Conservation (phyloP, 2,329 filamentous ascomycete species). For the Exophiala lecanii-corni region DNA sequence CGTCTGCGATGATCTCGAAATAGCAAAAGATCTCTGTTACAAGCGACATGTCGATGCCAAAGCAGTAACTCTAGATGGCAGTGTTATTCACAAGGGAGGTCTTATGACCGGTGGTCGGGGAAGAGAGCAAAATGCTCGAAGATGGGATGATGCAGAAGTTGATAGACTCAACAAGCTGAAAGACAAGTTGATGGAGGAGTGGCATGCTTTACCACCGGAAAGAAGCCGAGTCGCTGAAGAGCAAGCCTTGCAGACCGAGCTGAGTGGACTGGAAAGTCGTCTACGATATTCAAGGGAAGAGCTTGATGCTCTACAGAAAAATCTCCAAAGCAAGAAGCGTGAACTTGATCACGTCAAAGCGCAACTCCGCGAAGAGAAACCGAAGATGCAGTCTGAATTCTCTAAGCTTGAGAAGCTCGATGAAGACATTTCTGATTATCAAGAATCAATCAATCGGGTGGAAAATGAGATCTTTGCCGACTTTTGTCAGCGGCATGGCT, state of each 20-base stretch:
- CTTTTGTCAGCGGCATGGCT: slow-evolving; percentile 85
- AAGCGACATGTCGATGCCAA: slow-evolving; percentile 81
- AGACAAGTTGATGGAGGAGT: slow-evolving; percentile 70
- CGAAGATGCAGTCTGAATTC: slow-evolving; percentile 71
- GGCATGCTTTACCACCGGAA: slow-evolving; percentile 72
- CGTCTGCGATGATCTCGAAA: slow-evolving; percentile 80
- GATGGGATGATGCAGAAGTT: slow-evolving; percentile 86
- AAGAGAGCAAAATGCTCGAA: slow-evolving; percentile 68
- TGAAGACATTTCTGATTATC: slow-evolving; percentile 51
- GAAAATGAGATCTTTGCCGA: slow-evolving; percentile 81
- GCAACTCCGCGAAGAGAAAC: slow-evolving; percentile 70
- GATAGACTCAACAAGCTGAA: slow-evolving; percentile 75
- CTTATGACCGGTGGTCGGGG: slow-evolving; percentile 94
- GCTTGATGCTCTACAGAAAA: slow-evolving; percentile 71
- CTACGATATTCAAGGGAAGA: slow-evolving; percentile 70
- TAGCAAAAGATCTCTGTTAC: slow-evolving; percentile 87
- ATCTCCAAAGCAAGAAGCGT: slow-evolving; percentile 76
- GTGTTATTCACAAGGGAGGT: slow-evolving; percentile 92
- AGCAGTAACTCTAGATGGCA: slow-evolving; percentile 91
- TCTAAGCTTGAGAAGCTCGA: slow-evolving; percentile 62
- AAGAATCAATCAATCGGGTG: slow-evolving; percentile 67
- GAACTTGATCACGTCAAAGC: slow-evolving; percentile 69
- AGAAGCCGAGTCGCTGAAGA: slow-evolving; percentile 73
- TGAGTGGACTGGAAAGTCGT: slow-evolving; percentile 73
- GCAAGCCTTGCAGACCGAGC: slow-evolving; percentile 72